Base-by-base conservation (phyloP, 768 basidiomycete genomes). In the Amanita phalloides region DNA sequence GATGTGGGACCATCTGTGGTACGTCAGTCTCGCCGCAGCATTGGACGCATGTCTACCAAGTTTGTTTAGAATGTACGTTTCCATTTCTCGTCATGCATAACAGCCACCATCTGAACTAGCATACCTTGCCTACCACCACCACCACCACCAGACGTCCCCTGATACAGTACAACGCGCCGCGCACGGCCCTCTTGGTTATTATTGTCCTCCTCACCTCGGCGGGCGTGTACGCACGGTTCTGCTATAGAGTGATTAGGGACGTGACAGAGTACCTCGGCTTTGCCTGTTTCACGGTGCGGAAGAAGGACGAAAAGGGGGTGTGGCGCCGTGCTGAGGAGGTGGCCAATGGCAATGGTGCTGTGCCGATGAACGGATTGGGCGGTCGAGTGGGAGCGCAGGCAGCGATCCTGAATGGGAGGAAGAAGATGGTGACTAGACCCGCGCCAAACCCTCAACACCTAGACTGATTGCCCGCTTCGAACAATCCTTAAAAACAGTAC, bases 191-290 rank as follows among this genome's bases (percentile, higher is more conserved):
- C 33, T n/a, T 93, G 58, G 80, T 99, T 47, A 81, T 75, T 63
- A 62, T 81, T 48, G 87, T 87, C 1, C 73, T 91, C 32, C 66
- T 71, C 1, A 59, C 91, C n/a, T 86, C 91, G 3, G 64, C 89
- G 51, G 55, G 82, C 60, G 75, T 77, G 38, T 95, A 90, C 59
- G 79, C 74, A 23, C 76, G 85, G 41, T 94, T 94, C 66, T 86
- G 84, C 59, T 74, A 78, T 26, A 70, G 85, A n/a, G 90, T 94
- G 51, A 91, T 94, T 59, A 68, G 66, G 54, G 86, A 93, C 57
- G 90, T 97, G 66, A 95, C 91, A 52, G 79, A 92, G 54, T 86
- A 85, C 67, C 76, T 95, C 55, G 95, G 95, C 10, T 91, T 96
- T 59, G n/a, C n/a, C 1, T 97, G 92, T 70, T 92, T 96, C 62